Evolutionary conservation across 1,139 yeast genomes (phyloP).

Genomic region (Debaryomycetaceae sp.): DNA sequence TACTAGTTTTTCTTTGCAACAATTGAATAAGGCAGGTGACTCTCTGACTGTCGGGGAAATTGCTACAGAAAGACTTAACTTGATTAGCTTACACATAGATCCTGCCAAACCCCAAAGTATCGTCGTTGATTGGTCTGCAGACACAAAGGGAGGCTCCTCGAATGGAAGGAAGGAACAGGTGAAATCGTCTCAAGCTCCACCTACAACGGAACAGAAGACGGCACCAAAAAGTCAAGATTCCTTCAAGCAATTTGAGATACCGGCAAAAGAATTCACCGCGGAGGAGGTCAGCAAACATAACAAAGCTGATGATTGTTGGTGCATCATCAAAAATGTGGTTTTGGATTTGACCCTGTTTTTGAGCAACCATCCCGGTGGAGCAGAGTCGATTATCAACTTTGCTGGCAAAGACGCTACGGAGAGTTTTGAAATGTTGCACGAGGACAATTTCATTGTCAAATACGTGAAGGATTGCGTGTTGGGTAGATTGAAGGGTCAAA

Average conservation of each 20-base stretch:
- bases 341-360: conserved; percentile 80
- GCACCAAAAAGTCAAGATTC: background rate
- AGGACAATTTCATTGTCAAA: conserved; percentile 49
- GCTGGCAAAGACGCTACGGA: conserved; percentile 94
- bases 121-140: conserved; percentile 25
- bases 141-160: background rate
- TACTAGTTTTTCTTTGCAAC: conserved; percentile 28
- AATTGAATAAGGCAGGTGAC: conserved; percentile 17
- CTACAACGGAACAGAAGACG: conserved; percentile 3
- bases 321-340: conserved; percentile 77
- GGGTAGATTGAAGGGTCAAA: conserved; percentile 47
- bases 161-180: conserved; percentile 4
- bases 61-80: conserved; percentile 36
- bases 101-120: conserved; percentile 29
- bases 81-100: conserved; percentile 46
- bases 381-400: conserved; percentile 61
- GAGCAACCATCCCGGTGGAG: conserved; percentile 87
- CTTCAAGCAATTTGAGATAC: conserved; percentile 24
- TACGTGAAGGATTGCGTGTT: conserved; percentile 46
- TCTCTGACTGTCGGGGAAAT: conserved; percentile 6
- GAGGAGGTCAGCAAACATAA: conserved; percentile 68
- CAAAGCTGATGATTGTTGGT: conserved; percentile 73
- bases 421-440: conserved; percentile 64
- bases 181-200: conserved; percentile 2
- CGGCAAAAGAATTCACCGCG: conserved; percentile 39